These are phyloP conservation scores for Escovopsis sp. DNA, from an alignment of 2,329 filamentous ascomycete genomes.

Conservation along the genomic window DNA sequence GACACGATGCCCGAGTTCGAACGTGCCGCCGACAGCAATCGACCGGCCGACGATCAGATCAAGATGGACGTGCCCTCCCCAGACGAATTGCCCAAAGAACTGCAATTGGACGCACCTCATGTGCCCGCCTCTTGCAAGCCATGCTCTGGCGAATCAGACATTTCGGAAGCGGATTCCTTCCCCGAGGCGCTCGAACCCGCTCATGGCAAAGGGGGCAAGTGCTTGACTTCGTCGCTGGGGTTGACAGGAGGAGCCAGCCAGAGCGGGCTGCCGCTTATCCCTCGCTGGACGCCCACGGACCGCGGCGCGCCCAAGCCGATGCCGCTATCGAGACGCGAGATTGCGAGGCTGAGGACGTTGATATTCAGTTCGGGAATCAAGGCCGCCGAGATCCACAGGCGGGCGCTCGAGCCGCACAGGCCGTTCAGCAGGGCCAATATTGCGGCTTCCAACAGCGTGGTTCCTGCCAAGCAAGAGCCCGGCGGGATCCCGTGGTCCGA, in stretches of 20 bases:
- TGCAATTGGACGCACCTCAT: too few species aligned
- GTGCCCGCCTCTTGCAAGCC: conserved; percentile 12
- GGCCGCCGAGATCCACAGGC: conserved; percentile 61
- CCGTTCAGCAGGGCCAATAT: conserved; percentile 15
- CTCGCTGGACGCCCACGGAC: conserved; percentile 38
- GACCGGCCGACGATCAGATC: conserved; percentile 1
- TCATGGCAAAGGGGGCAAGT: conserved; percentile 19
- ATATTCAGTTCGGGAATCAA: conserved; percentile 80
- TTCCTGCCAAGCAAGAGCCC: conserved; percentile 7
- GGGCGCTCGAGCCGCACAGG: conserved; percentile 36
- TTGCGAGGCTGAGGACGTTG: conserved; percentile 62
- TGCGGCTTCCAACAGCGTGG: conserved; percentile 10
- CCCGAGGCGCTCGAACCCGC: conserved; percentile 15
- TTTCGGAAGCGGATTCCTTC: conserved; percentile 24
- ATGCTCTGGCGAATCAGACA: conserved; percentile 16
- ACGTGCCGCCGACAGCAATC: conserved; percentile 15
- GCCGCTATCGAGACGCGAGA: conserved; percentile 49
- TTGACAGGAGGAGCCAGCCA: conserved; percentile 12
- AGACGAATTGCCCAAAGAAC: too few species aligned
- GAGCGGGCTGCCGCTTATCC: conserved; percentile 13
- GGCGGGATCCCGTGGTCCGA: conserved; percentile 24
- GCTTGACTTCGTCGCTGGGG: conserved; percentile 18
- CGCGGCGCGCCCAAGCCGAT: conserved; percentile 20
- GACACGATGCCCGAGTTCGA: conserved; percentile 37
- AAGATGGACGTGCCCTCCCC: too few species aligned